Conservation (phyloP, 2,329 filamentous ascomycete species). For the Geosmithia flava region DNA sequence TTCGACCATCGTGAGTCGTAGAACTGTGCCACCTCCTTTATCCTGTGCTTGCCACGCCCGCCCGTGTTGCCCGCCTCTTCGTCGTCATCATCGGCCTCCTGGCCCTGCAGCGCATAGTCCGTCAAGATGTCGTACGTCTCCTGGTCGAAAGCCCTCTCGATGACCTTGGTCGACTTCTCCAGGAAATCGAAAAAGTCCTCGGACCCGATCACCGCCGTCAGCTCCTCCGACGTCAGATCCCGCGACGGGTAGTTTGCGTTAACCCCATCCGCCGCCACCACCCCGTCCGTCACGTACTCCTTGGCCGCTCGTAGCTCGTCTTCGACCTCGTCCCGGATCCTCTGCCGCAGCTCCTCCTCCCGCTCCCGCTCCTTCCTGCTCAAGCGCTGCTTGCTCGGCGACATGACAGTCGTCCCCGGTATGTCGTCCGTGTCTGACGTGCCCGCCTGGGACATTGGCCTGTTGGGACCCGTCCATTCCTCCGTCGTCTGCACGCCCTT, state of each 20-base stretch:
- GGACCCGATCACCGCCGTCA: slow-evolving; percentile 81
- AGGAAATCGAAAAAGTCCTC: slow-evolving; percentile 93
- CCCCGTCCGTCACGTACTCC: slow-evolving; percentile 39
- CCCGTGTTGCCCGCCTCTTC: slow-evolving; percentile 60
- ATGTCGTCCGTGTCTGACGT: slow-evolving; percentile 50
- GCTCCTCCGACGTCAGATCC: slow-evolving; percentile 70
- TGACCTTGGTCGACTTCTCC: slow-evolving; percentile 90
- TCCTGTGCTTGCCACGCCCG: slow-evolving; percentile 58
- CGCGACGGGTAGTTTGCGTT: slow-evolving; percentile 59
- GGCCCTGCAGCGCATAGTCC: slow-evolving; percentile 77
- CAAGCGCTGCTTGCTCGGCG: slow-evolving; percentile 60
- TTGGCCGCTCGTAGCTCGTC: slow-evolving; percentile 73
- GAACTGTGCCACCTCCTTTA: slow-evolving; percentile 86
- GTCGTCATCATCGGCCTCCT: slow-evolving; percentile 69
- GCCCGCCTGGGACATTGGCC: slow-evolving; percentile 25
- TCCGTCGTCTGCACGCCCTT: slow-evolving; percentile 90
- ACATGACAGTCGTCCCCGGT: slow-evolving; percentile 35
- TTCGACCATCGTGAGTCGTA: slow-evolving; percentile 94
- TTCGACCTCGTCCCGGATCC: slow-evolving; percentile 79
- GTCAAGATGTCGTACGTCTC: slow-evolving; percentile 86
- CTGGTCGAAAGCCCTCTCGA: slow-evolving; percentile 87
- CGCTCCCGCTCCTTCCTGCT: slow-evolving; percentile 70
- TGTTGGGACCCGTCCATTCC: slow-evolving; percentile 49
- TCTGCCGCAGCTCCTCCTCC: slow-evolving; percentile 80
- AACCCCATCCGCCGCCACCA: slow-evolving; percentile 9